Evolutionary conservation across 1,284 basidiomycete genomes (phyloP).

Genomic region (Phenoliferia sp.): DNA sequence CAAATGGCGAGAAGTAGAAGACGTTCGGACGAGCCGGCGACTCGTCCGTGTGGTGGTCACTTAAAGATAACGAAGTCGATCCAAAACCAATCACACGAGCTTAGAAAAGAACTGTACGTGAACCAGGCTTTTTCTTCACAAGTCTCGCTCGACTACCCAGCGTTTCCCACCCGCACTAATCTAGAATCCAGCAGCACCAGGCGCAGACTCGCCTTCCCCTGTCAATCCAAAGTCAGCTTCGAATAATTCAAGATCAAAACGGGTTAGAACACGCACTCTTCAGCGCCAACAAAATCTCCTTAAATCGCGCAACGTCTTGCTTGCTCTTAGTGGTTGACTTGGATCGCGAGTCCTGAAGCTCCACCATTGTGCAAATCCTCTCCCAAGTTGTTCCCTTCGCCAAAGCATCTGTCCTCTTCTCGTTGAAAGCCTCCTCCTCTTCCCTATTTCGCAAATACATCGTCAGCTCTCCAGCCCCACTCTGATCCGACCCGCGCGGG

Average conservation of each 20-base stretch:
- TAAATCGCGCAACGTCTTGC: constrained; percentile 83
- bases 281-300: constrained; percentile 79
- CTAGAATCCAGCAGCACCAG: constrained; percentile 84
- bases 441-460: constrained; percentile 55
- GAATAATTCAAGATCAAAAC: not conserved
- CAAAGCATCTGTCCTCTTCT: constrained; percentile 66
- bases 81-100: not conserved
- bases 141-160: not conserved
- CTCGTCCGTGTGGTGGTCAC: too few species aligned
- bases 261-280: constrained; percentile 49
- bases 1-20: not conserved
- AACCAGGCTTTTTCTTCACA: not conserved
- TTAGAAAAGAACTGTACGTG: not conserved
- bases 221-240: not conserved
- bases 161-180: not conserved
- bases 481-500: not conserved
- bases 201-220: constrained; percentile 75
- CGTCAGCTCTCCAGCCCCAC: not conserved
- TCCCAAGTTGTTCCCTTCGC: constrained; percentile 94
- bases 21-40: not conserved
- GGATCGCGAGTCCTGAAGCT: constrained; percentile 88
- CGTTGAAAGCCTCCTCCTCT: constrained; percentile 75
- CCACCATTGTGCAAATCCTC: constrained; percentile 79
- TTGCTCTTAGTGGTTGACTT: constrained; percentile 93
- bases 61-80: too few species aligned